Evolutionary conservation across 1,284 basidiomycete genomes (phyloP).

Genomic region (Boletellus sp.): DNA sequence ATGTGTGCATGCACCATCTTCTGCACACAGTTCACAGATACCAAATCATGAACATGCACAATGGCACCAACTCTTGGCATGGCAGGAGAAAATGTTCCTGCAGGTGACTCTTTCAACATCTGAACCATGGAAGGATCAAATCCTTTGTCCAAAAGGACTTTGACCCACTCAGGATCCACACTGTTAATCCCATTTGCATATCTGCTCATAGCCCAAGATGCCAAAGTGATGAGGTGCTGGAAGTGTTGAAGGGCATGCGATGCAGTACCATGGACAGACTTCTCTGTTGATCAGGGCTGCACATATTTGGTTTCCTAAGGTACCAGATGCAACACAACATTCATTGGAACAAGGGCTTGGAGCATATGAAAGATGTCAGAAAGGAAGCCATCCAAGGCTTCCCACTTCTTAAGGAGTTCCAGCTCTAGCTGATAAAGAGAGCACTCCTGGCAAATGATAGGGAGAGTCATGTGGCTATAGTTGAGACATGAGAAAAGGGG

Average conservation of each 20-base stretch:
- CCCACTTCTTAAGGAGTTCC: slow-evolving; percentile 1
- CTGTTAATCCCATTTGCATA: neutral
- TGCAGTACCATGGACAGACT: slow-evolving; percentile 1
- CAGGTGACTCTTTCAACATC: slow-evolving; percentile 7
- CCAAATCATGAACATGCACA: neutral
- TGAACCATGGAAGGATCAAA: slow-evolving; percentile 7
- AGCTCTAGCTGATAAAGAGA: neutral
- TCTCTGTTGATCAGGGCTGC: neutral
- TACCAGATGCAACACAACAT: slow-evolving; percentile 3
- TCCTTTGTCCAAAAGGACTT: slow-evolving; percentile 2
- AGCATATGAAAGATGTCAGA: neutral
- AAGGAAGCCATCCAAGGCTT: slow-evolving; percentile 2
- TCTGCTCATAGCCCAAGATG: slow-evolving; percentile 2
- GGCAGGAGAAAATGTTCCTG: neutral
- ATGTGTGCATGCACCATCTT: slow-evolving; percentile 2
- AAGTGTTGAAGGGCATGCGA: slow-evolving; percentile 2
- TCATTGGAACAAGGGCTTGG: neutral
- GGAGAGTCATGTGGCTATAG: neutral
- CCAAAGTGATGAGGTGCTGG: slow-evolving; percentile 3
- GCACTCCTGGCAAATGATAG: neutral
- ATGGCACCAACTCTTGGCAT: neutral
- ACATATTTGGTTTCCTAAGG: neutral
- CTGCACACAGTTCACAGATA: neutral
- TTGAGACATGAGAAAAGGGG: slow-evolving; percentile 10
- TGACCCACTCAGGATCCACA: neutral